phyloP scores from a whole-genome alignment of 768 basidiomycete genomes.

The Amanita exitialis region DNA sequence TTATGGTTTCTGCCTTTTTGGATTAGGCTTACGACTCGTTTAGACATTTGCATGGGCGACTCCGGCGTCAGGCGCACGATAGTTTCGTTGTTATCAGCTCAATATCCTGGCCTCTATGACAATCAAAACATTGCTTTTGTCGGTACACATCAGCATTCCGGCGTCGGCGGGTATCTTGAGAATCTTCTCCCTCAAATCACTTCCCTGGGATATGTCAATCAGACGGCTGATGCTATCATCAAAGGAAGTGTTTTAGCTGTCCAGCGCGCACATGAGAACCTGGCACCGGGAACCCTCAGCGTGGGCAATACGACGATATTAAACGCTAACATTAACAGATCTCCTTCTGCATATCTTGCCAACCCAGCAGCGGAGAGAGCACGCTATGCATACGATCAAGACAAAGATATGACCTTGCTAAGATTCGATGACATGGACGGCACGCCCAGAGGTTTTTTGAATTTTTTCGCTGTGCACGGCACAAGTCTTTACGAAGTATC shows the following conservation, averaged over 20 bases:
- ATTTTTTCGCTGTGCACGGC: constrained; percentile 73
- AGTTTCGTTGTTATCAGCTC: constrained; percentile 41
- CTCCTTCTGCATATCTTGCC: constrained; percentile 65
- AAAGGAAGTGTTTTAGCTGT: constrained; percentile 61
- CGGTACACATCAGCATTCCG: constrained; percentile 68
- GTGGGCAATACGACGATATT: constrained; percentile 62
- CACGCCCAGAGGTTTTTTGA: constrained; percentile 53
- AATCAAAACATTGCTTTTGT: constrained; percentile 68
- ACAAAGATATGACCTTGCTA: constrained; percentile 63
- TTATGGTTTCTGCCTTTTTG: constrained; percentile 21
- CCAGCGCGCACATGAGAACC: constrained; percentile 50
- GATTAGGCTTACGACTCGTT: neutral
- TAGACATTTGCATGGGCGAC: constrained; percentile 80
- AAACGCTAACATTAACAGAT: constrained; percentile 65
- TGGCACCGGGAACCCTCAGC: constrained; percentile 48
- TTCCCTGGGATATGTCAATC: constrained; percentile 60
- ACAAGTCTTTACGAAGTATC: constrained; percentile 68
- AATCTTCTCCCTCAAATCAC: constrained; percentile 72
- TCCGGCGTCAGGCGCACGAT: constrained; percentile 64
- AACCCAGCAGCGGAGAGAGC: constrained; percentile 66
- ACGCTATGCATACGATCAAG: constrained; percentile 58
- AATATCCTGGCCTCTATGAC: constrained; percentile 56
- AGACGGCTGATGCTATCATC: constrained; percentile 66
- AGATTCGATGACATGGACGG: constrained; percentile 53
- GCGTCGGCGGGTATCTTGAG: constrained; percentile 73